Conservation (phyloP, 306 rosid genomes). For the Quercus ilex region DNA sequence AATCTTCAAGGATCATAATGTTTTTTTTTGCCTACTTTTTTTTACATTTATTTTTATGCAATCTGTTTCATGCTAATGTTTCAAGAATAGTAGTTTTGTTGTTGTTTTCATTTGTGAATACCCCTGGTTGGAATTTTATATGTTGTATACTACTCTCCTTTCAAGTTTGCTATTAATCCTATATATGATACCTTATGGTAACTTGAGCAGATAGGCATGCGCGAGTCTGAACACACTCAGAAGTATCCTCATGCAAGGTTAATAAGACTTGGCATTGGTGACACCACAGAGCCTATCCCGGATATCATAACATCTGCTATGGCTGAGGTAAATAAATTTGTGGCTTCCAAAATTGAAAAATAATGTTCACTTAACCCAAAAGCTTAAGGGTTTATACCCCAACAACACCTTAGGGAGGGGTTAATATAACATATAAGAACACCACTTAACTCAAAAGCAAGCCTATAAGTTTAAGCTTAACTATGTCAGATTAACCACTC, state of each 20-base stretch:
- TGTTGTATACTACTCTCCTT: background rate
- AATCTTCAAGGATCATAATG: background rate
- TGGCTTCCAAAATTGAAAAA: background rate
- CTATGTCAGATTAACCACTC: too few species aligned
- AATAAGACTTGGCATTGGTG: constrained; percentile 63
- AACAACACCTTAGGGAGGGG: too few species aligned
- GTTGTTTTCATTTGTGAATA: background rate
- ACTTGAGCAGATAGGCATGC: constrained; percentile 38
- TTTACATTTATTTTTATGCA: background rate
- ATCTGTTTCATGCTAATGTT: background rate
- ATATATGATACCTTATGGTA: background rate
- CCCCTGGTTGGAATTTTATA: background rate
- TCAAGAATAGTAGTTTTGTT: background rate
- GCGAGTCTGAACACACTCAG: constrained; percentile 34
- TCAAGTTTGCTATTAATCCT: background rate
- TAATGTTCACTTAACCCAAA: too few species aligned
- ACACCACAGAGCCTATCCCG: constrained; percentile 70
- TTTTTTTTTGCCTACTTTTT: background rate
- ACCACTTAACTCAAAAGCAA: too few species aligned
- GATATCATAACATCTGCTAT: constrained; percentile 49
- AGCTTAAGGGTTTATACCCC: too few species aligned
- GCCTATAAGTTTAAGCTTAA: too few species aligned
- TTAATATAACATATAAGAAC: too few species aligned
- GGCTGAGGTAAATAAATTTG: constrained; percentile 48
- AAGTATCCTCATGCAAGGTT: constrained; percentile 44